A percentile compares a stretch with the other conserved stretches of the same genome.
phyloP scores from a whole-genome alignment of 208 protist genomes.

The Trypanosoma congolense region DNA sequence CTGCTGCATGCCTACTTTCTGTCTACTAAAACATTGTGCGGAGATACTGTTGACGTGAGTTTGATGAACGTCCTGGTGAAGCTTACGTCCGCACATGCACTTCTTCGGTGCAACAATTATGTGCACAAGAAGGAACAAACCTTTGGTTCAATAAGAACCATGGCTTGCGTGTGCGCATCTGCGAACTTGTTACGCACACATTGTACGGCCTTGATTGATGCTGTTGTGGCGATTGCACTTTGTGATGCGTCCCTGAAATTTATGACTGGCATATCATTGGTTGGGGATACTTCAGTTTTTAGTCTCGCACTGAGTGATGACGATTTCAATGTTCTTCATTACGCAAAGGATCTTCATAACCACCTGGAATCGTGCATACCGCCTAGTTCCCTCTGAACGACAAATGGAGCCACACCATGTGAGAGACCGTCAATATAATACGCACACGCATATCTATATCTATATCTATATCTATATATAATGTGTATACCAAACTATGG shows the following conservation, averaged over 20 bases:
- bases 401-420: not conserved
- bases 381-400: not conserved
- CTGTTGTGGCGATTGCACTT: constrained; percentile 63
- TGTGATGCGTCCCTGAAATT: constrained; percentile 77
- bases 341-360: constrained; percentile 14
- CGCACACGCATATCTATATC: no score
- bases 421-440: not conserved
- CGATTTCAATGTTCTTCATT: constrained; percentile 40
- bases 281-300: constrained; percentile 34
- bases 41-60: constrained; percentile 42
- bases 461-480: no score
- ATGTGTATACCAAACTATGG: no score
- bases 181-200: not conserved
- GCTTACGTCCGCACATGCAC: constrained; percentile 59
- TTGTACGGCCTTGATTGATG: constrained; percentile 70
- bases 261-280: constrained; percentile 45
- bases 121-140: no score
- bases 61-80: constrained; percentile 76
- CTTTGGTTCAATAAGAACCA: not conserved
- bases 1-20: constrained; percentile 75
- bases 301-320: constrained; percentile 11
- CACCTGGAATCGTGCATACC: constrained; percentile 10
- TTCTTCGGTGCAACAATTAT: constrained; percentile 28
- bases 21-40: constrained; percentile 45
- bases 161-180: constrained; percentile 7